These are phyloP conservation scores for Circinella umbellata DNA, from an alignment of 371 early-diverging fungal genomes.

Conservation along the genomic window DNA sequence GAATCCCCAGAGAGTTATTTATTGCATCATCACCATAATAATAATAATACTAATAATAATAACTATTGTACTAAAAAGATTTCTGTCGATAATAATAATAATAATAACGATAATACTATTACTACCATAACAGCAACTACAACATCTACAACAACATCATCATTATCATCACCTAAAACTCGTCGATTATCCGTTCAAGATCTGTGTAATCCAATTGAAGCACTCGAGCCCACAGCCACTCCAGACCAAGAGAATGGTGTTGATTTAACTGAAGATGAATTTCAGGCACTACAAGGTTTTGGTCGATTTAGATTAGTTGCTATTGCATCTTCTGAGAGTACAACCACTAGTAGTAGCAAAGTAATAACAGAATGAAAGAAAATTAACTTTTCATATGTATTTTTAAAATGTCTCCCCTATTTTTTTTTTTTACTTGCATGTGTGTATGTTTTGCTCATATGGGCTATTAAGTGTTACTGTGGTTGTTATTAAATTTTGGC, in stretches of 20 bases:
- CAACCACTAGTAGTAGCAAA: background rate
- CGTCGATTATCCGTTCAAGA: slow-evolving; percentile 47
- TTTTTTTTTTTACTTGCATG: background rate
- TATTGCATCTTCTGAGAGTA: background rate
- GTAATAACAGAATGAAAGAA: background rate
- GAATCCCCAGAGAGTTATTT: slow-evolving; percentile 43
- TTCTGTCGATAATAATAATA: slow-evolving; percentile 3
- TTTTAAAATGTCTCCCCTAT: background rate
- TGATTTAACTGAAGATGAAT: slow-evolving; percentile 47
- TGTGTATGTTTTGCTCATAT: background rate
- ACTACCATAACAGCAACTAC: background rate
- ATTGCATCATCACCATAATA: slow-evolving; percentile 11
- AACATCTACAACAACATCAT: background rate
- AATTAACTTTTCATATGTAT: background rate
- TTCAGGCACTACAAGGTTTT: slow-evolving; percentile 49
- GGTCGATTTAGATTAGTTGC: slow-evolving; percentile 28
- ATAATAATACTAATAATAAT: background rate
- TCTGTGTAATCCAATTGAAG: slow-evolving; percentile 46
- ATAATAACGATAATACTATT: background rate
- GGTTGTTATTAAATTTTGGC: no score
- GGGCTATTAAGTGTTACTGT: no score
- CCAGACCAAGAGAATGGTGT: slow-evolving; percentile 25
- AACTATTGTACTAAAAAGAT: background rate
- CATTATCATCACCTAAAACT: slow-evolving; percentile 9
- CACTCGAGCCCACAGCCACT: slow-evolving; percentile 19